A percentile compares a stretch with the other conserved stretches of the same genome.
phyloP scores from a whole-genome alignment of 169 alveolate species.

The Plasmodium yoelii region DNA sequence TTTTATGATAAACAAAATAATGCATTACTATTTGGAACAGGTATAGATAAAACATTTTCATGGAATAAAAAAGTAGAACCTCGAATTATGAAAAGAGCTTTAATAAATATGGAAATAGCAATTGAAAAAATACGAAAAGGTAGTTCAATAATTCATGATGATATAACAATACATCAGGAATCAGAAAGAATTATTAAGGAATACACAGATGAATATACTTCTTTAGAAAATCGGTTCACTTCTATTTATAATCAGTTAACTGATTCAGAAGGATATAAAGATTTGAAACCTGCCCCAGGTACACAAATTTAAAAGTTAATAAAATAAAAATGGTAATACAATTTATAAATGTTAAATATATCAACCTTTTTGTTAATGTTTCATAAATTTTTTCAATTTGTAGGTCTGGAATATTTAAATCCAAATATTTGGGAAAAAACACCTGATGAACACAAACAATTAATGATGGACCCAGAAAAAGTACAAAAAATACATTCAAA shows the following conservation, averaged over 20 bases:
- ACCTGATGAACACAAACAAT: slow-evolving; percentile 72
- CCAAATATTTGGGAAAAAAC: slow-evolving; percentile 75
- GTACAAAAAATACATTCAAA: slow-evolving; percentile 71
- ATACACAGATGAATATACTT: slow-evolving; percentile 37
- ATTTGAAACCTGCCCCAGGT: slow-evolving; percentile 69
- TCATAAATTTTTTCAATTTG: slow-evolving; percentile 2
- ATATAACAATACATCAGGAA: slow-evolving; percentile 34
- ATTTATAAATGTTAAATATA: too few species aligned
- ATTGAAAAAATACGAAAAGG: slow-evolving; percentile 77
- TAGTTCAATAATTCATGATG: slow-evolving; percentile 38
- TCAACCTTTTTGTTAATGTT: background rate
- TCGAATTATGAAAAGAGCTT: slow-evolving; percentile 69
- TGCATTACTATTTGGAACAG: slow-evolving; percentile 77
- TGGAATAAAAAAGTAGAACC: slow-evolving; percentile 66
- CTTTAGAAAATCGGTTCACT: slow-evolving; percentile 52
- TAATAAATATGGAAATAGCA: slow-evolving; percentile 80
- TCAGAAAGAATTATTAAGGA: slow-evolving; percentile 39
- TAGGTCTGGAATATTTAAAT: slow-evolving; percentile 76
- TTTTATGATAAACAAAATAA: slow-evolving; percentile 78
- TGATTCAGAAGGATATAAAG: slow-evolving; percentile 38
- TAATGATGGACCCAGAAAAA: slow-evolving; percentile 71
- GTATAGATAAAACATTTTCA: slow-evolving; percentile 76
- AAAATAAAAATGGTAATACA: too few species aligned
- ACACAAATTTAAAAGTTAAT: background rate
- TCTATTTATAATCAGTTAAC: slow-evolving; percentile 13